Evolutionary conservation across 1,284 basidiomycete genomes (phyloP).

Genomic region (Veloporphyrellus conicus): DNA sequence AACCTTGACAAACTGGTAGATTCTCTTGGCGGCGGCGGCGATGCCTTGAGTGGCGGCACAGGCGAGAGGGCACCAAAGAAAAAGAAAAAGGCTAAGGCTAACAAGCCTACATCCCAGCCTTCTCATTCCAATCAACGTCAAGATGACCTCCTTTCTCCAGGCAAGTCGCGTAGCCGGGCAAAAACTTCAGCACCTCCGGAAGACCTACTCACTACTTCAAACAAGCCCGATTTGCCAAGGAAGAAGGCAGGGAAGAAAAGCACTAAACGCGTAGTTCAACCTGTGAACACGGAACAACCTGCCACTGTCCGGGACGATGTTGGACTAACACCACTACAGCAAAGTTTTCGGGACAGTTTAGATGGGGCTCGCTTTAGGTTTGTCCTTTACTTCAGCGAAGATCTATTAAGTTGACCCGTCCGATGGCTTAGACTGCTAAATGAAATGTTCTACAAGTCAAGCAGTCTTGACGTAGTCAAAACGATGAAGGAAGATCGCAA

Average conservation of each 20-base stretch:
- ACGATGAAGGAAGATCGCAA: slow-evolving; percentile 80
- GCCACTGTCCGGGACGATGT: slow-evolving; percentile 8
- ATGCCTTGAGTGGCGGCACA: slow-evolving; percentile 10
- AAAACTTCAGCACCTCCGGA: slow-evolving; percentile 1
- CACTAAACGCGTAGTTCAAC: slow-evolving; percentile 6
- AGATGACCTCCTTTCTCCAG: neutral
- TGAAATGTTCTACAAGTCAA: slow-evolving; percentile 81
- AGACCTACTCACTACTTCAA: neutral
- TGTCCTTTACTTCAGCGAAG: slow-evolving; percentile 15
- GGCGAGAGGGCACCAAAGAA: slow-evolving; percentile 26
- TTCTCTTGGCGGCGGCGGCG: slow-evolving; percentile 44
- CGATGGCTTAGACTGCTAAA: slow-evolving; percentile 69
- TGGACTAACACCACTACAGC: slow-evolving; percentile 69
- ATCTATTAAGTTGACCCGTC: slow-evolving; percentile 5
- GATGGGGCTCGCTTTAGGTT: slow-evolving; percentile 85
- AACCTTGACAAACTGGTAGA: slow-evolving; percentile 79
- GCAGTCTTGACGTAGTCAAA: slow-evolving; percentile 66
- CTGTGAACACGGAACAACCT: slow-evolving; percentile 5
- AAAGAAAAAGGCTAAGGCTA: slow-evolving; percentile 34
- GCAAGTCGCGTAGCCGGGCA: slow-evolving; percentile 1
- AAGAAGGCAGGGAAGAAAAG: slow-evolving; percentile 21
- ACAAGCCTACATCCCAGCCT: slow-evolving; percentile 14
- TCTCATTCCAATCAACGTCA: slow-evolving; percentile 12
- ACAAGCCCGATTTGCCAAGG: neutral
- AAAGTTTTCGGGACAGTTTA: slow-evolving; percentile 69